Conservation (phyloP, 768 basidiomycete genomes). For the Lactarius tabidus region DNA sequence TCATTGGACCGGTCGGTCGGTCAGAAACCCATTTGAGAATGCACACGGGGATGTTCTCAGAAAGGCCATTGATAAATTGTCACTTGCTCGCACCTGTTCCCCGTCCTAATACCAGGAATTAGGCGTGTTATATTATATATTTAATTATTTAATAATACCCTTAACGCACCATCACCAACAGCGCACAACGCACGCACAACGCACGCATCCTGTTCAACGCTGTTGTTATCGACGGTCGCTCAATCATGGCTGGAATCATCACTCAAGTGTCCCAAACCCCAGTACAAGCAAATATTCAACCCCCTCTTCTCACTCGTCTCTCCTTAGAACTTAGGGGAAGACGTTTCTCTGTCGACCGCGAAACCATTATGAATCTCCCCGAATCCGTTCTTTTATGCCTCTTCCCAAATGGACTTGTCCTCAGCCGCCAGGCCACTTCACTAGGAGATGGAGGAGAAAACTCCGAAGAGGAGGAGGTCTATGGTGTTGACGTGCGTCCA, state of each 20-base stretch:
- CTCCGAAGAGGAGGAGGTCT: conserved; percentile 86
- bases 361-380: conserved; percentile 97
- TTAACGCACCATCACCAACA: neutral
- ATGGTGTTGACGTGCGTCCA: conserved; percentile 90
- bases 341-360: conserved; percentile 92
- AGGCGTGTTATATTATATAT: conserved; percentile 3
- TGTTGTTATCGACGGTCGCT: conserved; percentile 1
- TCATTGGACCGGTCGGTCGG: conserved; percentile 24
- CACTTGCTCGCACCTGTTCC: conserved; percentile 9
- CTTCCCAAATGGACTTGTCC: conserved; percentile 94
- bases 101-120: neutral
- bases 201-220: neutral
- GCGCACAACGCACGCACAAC: neutral
- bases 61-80: conserved; percentile 19
- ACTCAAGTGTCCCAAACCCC: conserved; percentile 58
- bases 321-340: conserved; percentile 88
- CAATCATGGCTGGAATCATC: conserved; percentile 40
- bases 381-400: conserved; percentile 95
- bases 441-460: conserved; percentile 70
- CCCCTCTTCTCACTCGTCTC: conserved; percentile 83
- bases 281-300: conserved; percentile 69
- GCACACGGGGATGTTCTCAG: conserved; percentile 18
- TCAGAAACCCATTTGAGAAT: conserved; percentile 21
- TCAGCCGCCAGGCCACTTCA: conserved; percentile 80
- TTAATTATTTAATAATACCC: neutral